Evolutionary conservation across 2,329 filamentous ascomycete genomes (phyloP).

Genomic region (Fonsecaea pugnacius): DNA sequence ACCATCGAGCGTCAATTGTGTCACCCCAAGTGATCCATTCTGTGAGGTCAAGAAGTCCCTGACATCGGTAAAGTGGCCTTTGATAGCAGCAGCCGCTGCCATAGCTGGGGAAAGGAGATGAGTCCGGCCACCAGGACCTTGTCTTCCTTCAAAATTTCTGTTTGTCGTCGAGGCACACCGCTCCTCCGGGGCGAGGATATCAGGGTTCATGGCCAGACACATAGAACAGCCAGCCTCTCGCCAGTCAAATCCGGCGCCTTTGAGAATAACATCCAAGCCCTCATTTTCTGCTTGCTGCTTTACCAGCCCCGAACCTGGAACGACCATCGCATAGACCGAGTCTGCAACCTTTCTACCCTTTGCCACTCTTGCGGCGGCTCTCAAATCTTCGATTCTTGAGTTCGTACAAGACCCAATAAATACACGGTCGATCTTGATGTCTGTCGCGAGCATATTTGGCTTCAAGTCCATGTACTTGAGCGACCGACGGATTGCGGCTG

Average conservation of each 20-base stretch:
- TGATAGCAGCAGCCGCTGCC: conserved; percentile 87
- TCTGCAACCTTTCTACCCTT: conserved; percentile 81
- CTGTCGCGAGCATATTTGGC: conserved; percentile 83
- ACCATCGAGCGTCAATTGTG: conserved; percentile 59
- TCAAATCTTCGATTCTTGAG: conserved; percentile 90
- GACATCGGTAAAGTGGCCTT: conserved; percentile 88
- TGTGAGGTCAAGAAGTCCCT: conserved; percentile 69
- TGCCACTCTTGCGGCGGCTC: conserved; percentile 81
- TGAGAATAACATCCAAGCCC: conserved; percentile 89
- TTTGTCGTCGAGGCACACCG: conserved; percentile 95
- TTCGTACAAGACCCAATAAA: conserved; percentile 99
- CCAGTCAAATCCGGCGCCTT: conserved; percentile 94
- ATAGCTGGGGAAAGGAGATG: conserved; percentile 97
- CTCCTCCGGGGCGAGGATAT: conserved; percentile 89
- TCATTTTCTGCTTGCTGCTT: conserved; percentile 90
- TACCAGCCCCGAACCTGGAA: conserved; percentile 90
- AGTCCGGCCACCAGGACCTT: conserved; percentile 86
- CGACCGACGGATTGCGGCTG: conserved; percentile 75
- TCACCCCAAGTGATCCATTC: conserved; percentile 61
- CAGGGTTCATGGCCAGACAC: conserved; percentile 99
- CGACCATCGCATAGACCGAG: conserved; percentile 93
- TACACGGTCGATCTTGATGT: conserved; percentile 87
- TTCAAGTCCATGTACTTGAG: conserved; percentile 94
- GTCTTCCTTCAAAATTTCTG: conserved; percentile 94
- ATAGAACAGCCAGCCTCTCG: conserved; percentile 97